These are phyloP conservation scores for Silene coronaria DNA, from an alignment of 179 eudicot species.

Conservation along the genomic window DNA sequence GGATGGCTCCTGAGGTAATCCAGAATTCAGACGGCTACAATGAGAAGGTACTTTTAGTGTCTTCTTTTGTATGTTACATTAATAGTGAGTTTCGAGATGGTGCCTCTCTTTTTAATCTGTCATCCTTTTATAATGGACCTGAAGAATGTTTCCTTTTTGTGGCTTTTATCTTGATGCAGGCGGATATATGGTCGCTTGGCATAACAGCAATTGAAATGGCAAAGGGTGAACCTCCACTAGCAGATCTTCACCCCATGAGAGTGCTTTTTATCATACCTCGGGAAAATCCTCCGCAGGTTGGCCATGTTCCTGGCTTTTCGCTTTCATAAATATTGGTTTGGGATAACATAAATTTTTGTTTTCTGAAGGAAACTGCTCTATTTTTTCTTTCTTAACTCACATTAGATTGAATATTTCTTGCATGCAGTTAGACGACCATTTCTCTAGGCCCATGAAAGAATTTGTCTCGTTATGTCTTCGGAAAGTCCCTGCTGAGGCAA, in stretches of 20 bases:
- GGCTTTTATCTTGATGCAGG: slow-evolving; percentile 39
- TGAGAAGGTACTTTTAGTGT: slow-evolving; percentile 61
- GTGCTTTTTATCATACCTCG: slow-evolving; percentile 95
- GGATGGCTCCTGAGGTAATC: slow-evolving; percentile 99
- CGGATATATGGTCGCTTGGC: slow-evolving; percentile 96
- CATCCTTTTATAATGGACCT: neutral
- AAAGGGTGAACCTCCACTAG: slow-evolving; percentile 91
- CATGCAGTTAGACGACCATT: slow-evolving; percentile 84
- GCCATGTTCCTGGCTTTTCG: neutral
- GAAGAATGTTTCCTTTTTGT: slow-evolving; percentile 8
- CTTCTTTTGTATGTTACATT: slow-evolving; percentile 4
- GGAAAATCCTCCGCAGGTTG: slow-evolving; percentile 94
- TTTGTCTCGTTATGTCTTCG: slow-evolving; percentile 74
- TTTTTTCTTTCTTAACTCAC: neutral
- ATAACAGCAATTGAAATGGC: slow-evolving; percentile 96
- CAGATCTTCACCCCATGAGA: slow-evolving; percentile 96
- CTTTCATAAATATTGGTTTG: slow-evolving; percentile 6
- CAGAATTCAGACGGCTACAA: slow-evolving; percentile 90
- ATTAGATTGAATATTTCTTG: slow-evolving; percentile 15
- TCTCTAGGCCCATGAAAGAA: slow-evolving; percentile 89
- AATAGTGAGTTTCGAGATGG: neutral
- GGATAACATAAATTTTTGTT: neutral
- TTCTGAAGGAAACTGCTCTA: neutral
- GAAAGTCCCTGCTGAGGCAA: slow-evolving; percentile 80
- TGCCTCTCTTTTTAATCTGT: neutral